Evolutionary conservation across 352 stramenopile species (phyloP).

Genomic region (Phytophthora niederhauseri): DNA sequence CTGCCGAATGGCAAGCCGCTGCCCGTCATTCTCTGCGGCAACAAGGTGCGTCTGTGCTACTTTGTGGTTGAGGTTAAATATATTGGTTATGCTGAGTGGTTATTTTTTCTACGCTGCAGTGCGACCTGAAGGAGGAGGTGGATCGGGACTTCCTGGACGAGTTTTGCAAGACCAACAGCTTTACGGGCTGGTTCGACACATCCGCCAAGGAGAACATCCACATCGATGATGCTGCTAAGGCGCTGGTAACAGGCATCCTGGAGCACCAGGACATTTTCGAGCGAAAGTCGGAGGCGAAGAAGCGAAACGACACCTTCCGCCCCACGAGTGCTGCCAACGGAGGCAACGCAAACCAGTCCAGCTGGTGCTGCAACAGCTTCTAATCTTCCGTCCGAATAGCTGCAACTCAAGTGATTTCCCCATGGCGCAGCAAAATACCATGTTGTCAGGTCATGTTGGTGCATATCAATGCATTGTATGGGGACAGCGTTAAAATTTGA

Average conservation of each 20-base stretch:
- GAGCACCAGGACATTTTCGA: constrained; percentile 90
- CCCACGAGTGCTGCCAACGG: constrained; percentile 57
- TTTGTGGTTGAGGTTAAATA: neutral
- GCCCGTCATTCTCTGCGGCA: constrained; percentile 92
- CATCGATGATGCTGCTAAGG: constrained; percentile 89
- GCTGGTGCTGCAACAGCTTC: constrained; percentile 91
- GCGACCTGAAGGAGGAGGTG: constrained; percentile 83
- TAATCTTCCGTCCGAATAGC: constrained; percentile 33
- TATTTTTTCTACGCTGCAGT: constrained; percentile 40
- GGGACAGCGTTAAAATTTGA: constrained; percentile 22
- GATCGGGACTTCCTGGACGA: constrained; percentile 82
- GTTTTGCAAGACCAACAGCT: constrained; percentile 92
- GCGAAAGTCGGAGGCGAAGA: constrained; percentile 74
- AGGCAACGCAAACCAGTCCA: constrained; percentile 45
- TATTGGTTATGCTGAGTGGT: neutral
- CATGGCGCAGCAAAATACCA: constrained; percentile 8
- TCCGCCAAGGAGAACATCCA: constrained; percentile 94
- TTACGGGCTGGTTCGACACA: constrained; percentile 93
- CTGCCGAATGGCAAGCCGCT: constrained; percentile 92
- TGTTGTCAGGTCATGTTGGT: constrained; percentile 28
- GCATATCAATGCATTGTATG: constrained; percentile 24
- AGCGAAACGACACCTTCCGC: constrained; percentile 78
- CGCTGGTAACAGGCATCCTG: constrained; percentile 79
- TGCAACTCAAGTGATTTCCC: constrained; percentile 4
- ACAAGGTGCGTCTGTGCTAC: constrained; percentile 72